These are phyloP conservation scores for Mallotus nudiflorus DNA, from an alignment of 345 rosid species.

Conservation along the genomic window DNA sequence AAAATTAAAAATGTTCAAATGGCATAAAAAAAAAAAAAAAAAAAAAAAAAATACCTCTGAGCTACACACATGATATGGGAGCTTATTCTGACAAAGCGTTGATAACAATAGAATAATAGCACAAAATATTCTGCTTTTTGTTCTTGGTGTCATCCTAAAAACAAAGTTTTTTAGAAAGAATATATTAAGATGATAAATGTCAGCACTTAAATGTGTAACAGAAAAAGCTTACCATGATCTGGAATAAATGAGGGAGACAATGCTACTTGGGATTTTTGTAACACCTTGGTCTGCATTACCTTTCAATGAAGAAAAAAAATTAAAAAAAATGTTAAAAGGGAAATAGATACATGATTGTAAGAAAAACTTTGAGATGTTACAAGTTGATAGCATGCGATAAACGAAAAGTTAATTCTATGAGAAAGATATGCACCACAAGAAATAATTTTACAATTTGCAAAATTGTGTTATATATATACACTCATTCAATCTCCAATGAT, in stretches of 20 bases:
- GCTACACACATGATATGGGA: constrained; percentile 58
- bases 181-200: not conserved
- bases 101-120: constrained; percentile 58
- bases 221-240: constrained; percentile 54
- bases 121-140: constrained; percentile 51
- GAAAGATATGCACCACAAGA: not conserved
- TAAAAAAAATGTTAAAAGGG: not conserved
- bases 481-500: not conserved
- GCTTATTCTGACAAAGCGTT: constrained; percentile 66
- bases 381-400: not conserved
- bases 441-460: not conserved
- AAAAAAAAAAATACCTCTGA: constrained; percentile 77
- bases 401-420: no score
- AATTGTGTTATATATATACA: not conserved
- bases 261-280: constrained; percentile 45
- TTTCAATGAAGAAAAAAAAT: constrained; percentile 26
- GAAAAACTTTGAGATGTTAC: not conserved
- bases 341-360: not conserved
- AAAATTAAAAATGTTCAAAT: not conserved
- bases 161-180: not conserved
- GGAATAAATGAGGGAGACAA: constrained; percentile 49
- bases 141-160: constrained; percentile 63
- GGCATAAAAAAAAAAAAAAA: constrained; percentile 53
- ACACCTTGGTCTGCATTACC: constrained; percentile 59
- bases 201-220: constrained; percentile 1